Evolutionary conservation across 1,284 basidiomycete genomes (phyloP), one percentile per base, ranked within the genome.

Genomic region (Trichosporon asahii): DNA sequence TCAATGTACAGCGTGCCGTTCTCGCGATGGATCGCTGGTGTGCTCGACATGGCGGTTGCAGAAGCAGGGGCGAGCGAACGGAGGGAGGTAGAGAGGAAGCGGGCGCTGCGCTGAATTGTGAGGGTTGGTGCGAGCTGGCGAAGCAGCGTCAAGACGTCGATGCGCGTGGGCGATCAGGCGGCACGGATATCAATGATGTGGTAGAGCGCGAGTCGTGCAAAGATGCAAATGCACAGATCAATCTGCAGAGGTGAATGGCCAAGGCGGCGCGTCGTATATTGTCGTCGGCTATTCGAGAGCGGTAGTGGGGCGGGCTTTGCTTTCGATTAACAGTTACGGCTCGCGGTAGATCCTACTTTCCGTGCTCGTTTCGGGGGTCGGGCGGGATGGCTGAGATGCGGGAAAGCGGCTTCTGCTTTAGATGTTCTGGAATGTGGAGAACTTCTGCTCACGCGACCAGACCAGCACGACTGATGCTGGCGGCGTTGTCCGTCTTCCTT

Each of bases 1-100:
- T 70, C 69, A 23, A 67, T 23, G 66, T 31, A 25, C n/a, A 70
- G 69, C 12, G 46, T 25, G 46, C 69, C 69, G 33, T 23, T 27
- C 29, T 44, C 49, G 49, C 69, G 60, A 49, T 70, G 69, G 53
- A 70, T 61, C 29, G 57, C 29, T 2, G 57, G 29, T 2, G 55
- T 29, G 21, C 21, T 21, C 29, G 57, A 15, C 57, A 60, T 60
- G 57, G 27, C 9, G 29, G 55, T 14, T 3, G 57, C 7, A 14
- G 14, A 8, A 11, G 31, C 8, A 14, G 23, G 25, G 4, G 31
- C 31, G 4, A 29, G 27, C 12, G 27, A 18, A 21, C 25, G 57
- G 21, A 29, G 18, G 57, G 29, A n/a, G 0, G 15, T 33, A 1
- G 55, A 31, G 29, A 61, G 57, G 3, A 53, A 11, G 49, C 49